Evolutionary conservation across 2,329 filamentous ascomycete species (phyloP).

Genomic region (Paraphaeosphaeria minitans): DNA sequence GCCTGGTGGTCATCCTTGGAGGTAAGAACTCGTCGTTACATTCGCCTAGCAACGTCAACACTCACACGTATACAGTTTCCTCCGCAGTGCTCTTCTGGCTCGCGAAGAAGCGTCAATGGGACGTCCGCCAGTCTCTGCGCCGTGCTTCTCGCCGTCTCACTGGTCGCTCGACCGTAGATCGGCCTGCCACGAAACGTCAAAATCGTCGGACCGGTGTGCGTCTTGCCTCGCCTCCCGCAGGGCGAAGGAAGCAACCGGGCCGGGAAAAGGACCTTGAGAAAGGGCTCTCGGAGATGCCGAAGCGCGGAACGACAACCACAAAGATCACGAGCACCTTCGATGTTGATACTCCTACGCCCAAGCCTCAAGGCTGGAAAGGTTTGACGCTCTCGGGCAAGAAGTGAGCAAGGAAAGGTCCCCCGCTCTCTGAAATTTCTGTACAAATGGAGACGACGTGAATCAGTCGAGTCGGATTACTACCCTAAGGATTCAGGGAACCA

Average conservation of each 20-base stretch:
- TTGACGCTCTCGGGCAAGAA: conserved; percentile 5
- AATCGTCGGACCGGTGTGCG: conserved; percentile 44
- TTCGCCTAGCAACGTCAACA: not conserved
- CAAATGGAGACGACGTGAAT: not conserved
- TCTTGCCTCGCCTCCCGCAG: conserved; percentile 41
- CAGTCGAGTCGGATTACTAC: not conserved
- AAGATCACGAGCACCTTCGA: conserved; percentile 44
- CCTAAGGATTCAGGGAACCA: not conserved
- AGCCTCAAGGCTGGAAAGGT: conserved; percentile 19
- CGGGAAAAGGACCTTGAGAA: conserved; percentile 43
- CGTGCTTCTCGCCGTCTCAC: conserved; percentile 62
- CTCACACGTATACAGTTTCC: conserved; percentile 55
- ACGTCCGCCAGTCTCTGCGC: conserved; percentile 72
- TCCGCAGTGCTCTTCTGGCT: conserved; percentile 74
- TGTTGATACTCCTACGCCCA: conserved; percentile 30
- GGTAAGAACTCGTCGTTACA: conserved; percentile 56
- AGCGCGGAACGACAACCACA: conserved; percentile 34
- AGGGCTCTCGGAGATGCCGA: conserved; percentile 23
- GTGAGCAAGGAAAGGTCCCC: not conserved
- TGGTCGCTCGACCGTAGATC: conserved; percentile 41
- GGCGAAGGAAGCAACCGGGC: conserved; percentile 23
- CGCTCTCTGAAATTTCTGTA: not conserved
- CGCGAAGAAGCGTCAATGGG: conserved; percentile 86
- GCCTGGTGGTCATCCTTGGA: conserved; percentile 61
- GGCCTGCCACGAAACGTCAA: conserved; percentile 35